Conservation (phyloP, 768 basidiomycete species). For the Nevesoporus exiguus region DNA sequence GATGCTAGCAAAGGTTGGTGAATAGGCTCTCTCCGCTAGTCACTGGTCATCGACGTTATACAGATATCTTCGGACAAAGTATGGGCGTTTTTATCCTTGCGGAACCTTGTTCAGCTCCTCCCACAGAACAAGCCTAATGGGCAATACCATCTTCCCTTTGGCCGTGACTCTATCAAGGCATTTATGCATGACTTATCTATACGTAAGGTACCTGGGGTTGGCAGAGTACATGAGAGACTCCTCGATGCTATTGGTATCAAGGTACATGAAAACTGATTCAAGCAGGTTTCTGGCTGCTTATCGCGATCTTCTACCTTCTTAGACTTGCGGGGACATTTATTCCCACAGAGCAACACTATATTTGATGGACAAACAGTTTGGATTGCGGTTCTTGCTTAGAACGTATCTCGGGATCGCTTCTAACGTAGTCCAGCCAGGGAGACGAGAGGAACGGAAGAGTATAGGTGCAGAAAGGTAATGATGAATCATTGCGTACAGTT, state of each 20-base stretch:
- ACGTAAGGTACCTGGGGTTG: slow-evolving; percentile 85
- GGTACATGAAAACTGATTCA: slow-evolving; percentile 32
- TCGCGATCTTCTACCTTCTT: not conserved
- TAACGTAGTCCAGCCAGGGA: slow-evolving; percentile 72
- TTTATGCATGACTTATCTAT: slow-evolving; percentile 86
- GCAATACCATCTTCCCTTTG: slow-evolving; percentile 75
- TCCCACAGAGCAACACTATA: slow-evolving; percentile 66
- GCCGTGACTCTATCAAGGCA: slow-evolving; percentile 53
- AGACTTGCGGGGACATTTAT: slow-evolving; percentile 92
- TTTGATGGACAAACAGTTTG: slow-evolving; percentile 87
- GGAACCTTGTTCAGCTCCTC: not conserved
- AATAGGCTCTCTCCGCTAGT: slow-evolving; percentile 12
- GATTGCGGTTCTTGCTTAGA: slow-evolving; percentile 67
- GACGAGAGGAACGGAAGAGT: slow-evolving; percentile 83
- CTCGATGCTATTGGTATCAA: slow-evolving; percentile 85
- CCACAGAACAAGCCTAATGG: slow-evolving; percentile 90
- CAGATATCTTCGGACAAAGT: slow-evolving; percentile 94
- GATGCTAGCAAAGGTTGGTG: slow-evolving; percentile 92
- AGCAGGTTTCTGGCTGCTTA: not conserved
- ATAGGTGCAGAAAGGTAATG: slow-evolving; percentile 84
- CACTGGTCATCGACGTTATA: not conserved
- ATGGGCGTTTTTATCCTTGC: slow-evolving; percentile 1
- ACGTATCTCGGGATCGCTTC: slow-evolving; percentile 85
- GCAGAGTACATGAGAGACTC: slow-evolving; percentile 84
- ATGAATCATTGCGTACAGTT: not conserved